phyloP scores from a whole-genome alignment of 306 rosid species.

The Begonia loranthoides region DNA sequence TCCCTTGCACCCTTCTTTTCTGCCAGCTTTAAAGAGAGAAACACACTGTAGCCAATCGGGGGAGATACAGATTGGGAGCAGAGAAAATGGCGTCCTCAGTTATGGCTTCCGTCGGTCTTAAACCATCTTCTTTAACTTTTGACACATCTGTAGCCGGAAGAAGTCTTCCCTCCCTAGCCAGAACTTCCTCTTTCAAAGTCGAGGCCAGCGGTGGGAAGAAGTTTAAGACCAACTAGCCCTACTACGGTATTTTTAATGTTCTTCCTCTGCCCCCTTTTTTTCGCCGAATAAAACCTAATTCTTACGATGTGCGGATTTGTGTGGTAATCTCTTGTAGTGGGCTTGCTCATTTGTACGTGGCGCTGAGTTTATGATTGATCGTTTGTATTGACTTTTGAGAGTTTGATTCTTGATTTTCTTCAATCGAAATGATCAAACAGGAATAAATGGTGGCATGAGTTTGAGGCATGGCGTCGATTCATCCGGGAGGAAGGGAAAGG shows the following conservation, averaged over 20 bases:
- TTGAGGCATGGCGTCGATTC: slow-evolving; percentile 66
- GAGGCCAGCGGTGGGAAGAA: slow-evolving; percentile 69
- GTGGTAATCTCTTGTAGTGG: no score
- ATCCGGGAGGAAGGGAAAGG: slow-evolving; percentile 73
- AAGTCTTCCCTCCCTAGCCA: slow-evolving; percentile 71
- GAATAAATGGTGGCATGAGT: slow-evolving; percentile 61
- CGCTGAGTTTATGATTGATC: no score
- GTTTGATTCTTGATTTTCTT: not conserved
- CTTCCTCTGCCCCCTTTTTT: no score
- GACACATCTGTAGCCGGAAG: slow-evolving; percentile 41
- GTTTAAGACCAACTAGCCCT: slow-evolving; percentile 70
- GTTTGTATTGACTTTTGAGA: no score
- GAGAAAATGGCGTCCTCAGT: slow-evolving; percentile 68
- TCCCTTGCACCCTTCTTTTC: no score
- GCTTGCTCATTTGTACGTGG: no score
- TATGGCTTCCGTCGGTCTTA: slow-evolving; percentile 72
- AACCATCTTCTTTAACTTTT: slow-evolving; percentile 52
- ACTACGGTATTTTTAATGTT: slow-evolving; percentile 33
- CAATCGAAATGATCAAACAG: slow-evolving; percentile 14
- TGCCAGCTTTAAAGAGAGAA: no score
- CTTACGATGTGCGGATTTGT: no score
- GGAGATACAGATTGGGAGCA: not conserved
- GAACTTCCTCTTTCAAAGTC: slow-evolving; percentile 48
- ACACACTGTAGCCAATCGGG: no score
- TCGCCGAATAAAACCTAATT: not conserved